These are phyloP conservation scores for Lepidium campestre DNA, from an alignment of 441 rosid species.

Conservation along the genomic window DNA sequence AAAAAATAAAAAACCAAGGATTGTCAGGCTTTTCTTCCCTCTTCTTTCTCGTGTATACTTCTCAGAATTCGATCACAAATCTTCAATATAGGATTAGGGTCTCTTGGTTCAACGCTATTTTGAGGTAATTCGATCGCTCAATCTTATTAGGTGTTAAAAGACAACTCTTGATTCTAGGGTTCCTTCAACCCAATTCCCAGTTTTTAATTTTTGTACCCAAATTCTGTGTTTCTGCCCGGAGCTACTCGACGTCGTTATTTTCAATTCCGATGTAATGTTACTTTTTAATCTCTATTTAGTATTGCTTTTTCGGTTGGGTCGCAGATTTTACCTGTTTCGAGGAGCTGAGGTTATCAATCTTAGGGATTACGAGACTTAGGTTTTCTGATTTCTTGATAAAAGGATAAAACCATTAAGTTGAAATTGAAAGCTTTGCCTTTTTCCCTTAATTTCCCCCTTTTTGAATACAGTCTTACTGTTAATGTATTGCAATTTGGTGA, in stretches of 20 bases:
- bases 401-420: background rate
- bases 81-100: conserved; percentile 19
- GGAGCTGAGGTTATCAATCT: background rate
- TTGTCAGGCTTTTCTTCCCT: conserved; percentile 15
- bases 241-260: background rate
- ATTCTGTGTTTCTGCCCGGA: background rate
- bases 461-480: background rate
- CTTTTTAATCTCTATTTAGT: background rate
- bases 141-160: background rate
- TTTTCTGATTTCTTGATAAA: background rate
- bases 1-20: background rate
- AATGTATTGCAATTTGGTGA: background rate
- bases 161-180: background rate
- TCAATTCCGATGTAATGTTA: background rate
- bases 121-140: conserved; percentile 20
- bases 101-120: background rate
- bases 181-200: conserved; percentile 8
- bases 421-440: conserved; percentile 4
- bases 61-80: conserved; percentile 12
- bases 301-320: background rate
- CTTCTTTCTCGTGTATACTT: conserved; percentile 8
- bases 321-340: background rate
- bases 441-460: background rate
- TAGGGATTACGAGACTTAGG: conserved; percentile 5
- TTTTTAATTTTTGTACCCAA: background rate